Conservation (phyloP, 768 basidiomycete genomes). For the Cyclocybe aegerita region DNA sequence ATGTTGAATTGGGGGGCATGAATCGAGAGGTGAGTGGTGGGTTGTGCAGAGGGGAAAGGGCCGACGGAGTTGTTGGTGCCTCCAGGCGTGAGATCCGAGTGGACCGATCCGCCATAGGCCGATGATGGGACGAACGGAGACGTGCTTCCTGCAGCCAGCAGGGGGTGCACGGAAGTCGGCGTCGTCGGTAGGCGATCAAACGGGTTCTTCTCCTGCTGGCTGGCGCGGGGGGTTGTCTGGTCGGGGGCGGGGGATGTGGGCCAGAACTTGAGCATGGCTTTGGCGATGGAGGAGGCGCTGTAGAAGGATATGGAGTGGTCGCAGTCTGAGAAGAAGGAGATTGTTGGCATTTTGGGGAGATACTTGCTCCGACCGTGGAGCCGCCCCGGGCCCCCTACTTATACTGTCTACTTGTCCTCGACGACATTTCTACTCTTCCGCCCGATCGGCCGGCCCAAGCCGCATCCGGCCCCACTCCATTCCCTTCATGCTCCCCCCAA, state of each 20-base stretch:
- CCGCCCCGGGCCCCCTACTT: constrained; percentile 6
- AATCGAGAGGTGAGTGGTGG: constrained; percentile 65
- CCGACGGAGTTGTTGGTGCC: constrained; percentile 40
- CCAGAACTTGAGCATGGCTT: constrained; percentile 71
- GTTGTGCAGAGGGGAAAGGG: constrained; percentile 53
- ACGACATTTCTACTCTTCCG: constrained; percentile 20
- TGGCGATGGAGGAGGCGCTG: constrained; percentile 4
- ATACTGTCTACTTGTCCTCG: constrained; percentile 13
- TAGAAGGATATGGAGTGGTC: constrained; percentile 13
- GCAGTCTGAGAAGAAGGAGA: constrained; percentile 2
- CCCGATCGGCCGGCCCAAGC: constrained; percentile 20
- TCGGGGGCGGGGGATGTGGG: constrained; percentile 43
- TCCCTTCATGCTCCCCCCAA: constrained; percentile 53
- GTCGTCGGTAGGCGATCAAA: constrained; percentile 49
- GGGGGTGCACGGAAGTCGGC: constrained; percentile 36
- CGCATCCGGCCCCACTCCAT: constrained; percentile 37
- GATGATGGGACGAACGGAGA: constrained; percentile 26
- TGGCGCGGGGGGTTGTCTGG: constrained; percentile 61
- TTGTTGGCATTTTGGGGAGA: constrained; percentile 12
- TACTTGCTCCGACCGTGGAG: constrained; percentile 5
- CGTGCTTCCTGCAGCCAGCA: constrained; percentile 26
- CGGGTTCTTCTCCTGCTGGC: constrained; percentile 48
- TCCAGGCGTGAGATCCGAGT: constrained; percentile 41
- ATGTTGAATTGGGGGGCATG: constrained; percentile 86
- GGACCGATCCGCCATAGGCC: constrained; percentile 37